Evolutionary conservation across 2,329 filamentous ascomycete species (phyloP), one percentile per base, ranked within the genome.

Genomic region (Cladophialophora yegresii): DNA sequence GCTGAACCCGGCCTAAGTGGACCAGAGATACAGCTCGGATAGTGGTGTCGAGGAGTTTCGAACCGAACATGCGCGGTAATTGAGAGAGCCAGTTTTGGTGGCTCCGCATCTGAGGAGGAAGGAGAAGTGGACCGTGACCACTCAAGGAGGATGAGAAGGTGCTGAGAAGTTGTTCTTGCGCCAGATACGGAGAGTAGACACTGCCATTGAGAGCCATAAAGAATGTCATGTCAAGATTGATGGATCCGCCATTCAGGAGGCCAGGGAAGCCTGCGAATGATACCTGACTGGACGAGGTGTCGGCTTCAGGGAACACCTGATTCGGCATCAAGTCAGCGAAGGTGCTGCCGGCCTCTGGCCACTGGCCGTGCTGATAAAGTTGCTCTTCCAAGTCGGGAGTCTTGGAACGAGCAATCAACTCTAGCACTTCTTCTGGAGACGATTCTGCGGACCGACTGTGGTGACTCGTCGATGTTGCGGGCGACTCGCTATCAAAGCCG

Each of bases 1-100:
- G 59, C 32, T 74, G 68, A 3, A 67, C 58, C 23, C 71, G 69
- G 7, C 72, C 72, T 54, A 76, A 67, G 63, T 75, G 74, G 9
- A 73, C 70, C 10, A 72, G 64, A 22, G 72, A 74, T 30, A 76
- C 66, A 54, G 73, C 72, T 54, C 71, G 71, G 23, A 76, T 58
- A 1, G 74, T 67, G 58, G 62, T 43, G 54, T 71, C 70, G 26
- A 71, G 64, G 23, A 71, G 65, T 13, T 66, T 67, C 10, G 57
- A 64, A 23, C 70, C 70, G 36, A 67, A 70, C 10, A 69, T 45
- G 32, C 23, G 28, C n/a, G 70, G 66, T n/a, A 71, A 51, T 20
- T 67, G 66, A 12, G 58, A 49, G 3, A 71, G 65, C 70, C 69
- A 71, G n/a, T 63, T 62, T 12, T 33, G 62, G 54, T 71, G 68